phyloP scores from a whole-genome alignment of 1,139 yeast species.

The Lodderomyces parapsilosis region DNA sequence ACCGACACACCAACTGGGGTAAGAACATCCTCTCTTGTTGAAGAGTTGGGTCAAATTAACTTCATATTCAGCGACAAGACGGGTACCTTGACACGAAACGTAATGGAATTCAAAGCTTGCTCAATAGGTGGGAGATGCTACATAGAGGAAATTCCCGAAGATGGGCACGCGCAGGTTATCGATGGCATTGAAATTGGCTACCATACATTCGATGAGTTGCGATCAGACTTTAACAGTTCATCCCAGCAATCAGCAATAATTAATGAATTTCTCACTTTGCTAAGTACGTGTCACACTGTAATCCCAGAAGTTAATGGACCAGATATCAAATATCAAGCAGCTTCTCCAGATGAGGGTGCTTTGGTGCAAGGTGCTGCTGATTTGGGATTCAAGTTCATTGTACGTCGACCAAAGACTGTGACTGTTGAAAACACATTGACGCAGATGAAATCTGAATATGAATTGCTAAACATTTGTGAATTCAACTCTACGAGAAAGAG shows the following conservation, averaged over 20 bases:
- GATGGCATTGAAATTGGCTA: conserved; percentile 86
- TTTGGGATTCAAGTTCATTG: conserved; percentile 78
- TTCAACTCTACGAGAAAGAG: conserved; percentile 96
- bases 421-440: conserved; percentile 57
- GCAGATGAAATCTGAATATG: conserved; percentile 47
- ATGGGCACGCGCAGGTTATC: conserved; percentile 62
- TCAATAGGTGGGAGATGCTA: conserved; percentile 92
- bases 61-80: conserved; percentile 95
- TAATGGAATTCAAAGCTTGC: conserved; percentile 95
- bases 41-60: conserved; percentile 94
- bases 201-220: conserved; percentile 68
- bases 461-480: conserved; percentile 87
- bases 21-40: conserved; percentile 91
- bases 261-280: conserved; percentile 76
- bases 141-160: conserved; percentile 89
- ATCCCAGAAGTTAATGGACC: conserved; percentile 74
- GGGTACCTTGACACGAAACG: conserved; percentile 90
- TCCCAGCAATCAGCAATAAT: conserved; percentile 61
- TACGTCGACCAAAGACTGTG: conserved; percentile 84
- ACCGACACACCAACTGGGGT: conserved; percentile 95
- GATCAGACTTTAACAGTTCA: conserved; percentile 44
- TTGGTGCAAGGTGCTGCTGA: conserved; percentile 90
- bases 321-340: conserved; percentile 89
- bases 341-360: conserved; percentile 99
- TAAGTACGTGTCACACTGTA: conserved; percentile 96